These are phyloP conservation scores for Lophium mytilinum DNA, from an alignment of 495 filamentous ascomycete genomes.

Conservation along the genomic window DNA sequence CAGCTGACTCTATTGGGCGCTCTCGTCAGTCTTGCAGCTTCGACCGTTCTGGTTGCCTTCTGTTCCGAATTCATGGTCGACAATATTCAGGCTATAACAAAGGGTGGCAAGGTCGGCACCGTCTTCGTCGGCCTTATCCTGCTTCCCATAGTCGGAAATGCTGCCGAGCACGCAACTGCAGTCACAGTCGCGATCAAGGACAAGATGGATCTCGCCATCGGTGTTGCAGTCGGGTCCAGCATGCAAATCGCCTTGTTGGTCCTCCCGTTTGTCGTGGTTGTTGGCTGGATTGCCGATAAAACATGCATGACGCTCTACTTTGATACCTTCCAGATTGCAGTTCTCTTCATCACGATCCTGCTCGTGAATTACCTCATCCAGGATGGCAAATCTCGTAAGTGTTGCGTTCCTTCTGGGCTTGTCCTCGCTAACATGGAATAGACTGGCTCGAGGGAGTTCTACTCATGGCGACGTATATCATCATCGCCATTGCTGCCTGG, in stretches of 20 bases:
- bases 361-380: slow-evolving; percentile 89
- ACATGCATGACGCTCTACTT: slow-evolving; percentile 86
- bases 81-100: slow-evolving; percentile 64
- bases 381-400: slow-evolving; percentile 59
- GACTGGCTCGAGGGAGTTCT: slow-evolving; percentile 37
- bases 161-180: slow-evolving; percentile 93
- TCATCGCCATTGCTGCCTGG: slow-evolving; percentile 34
- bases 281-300: slow-evolving; percentile 74
- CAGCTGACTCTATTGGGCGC: slow-evolving; percentile 63
- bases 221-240: slow-evolving; percentile 86
- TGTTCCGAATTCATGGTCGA: slow-evolving; percentile 89
- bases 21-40: slow-evolving; percentile 56
- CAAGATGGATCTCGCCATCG: slow-evolving; percentile 98
- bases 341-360: slow-evolving; percentile 80
- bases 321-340: slow-evolving; percentile 85
- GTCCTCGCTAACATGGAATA: slow-evolving; percentile 1
- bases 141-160: slow-evolving; percentile 95
- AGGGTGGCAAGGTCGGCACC: slow-evolving; percentile 53
- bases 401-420: neutral
- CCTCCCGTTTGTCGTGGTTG: slow-evolving; percentile 79
- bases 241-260: slow-evolving; percentile 93
- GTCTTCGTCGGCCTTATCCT: slow-evolving; percentile 94
- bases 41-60: slow-evolving; percentile 74
- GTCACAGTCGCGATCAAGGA: slow-evolving; percentile 85
- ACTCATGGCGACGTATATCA: slow-evolving; percentile 32